Evolutionary conservation across 116 monocot species (phyloP), one percentile per base, ranked within the genome.

Genomic region (Trichopus zeylanicus): DNA sequence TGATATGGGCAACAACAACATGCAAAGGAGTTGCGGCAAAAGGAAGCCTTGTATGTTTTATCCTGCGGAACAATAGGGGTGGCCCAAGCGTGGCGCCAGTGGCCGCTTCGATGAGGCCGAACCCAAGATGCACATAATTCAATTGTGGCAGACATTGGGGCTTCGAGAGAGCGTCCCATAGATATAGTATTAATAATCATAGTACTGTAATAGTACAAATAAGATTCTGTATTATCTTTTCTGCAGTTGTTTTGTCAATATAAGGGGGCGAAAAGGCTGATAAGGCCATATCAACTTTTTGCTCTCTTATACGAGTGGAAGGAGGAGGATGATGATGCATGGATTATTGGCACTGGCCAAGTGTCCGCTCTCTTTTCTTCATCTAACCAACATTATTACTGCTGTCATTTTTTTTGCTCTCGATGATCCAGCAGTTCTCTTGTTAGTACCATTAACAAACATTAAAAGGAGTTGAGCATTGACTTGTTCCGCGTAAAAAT

Each of bases 201-300:
- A n/a, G n/a, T n/a, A n/a, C n/a, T n/a, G n/a, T n/a, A n/a, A n/a
- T n/a, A 18, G 13, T 42, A 16, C 18, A 42, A 42, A 42, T 42
- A 3, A 42, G 0, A 42, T 13, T 42, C n/a, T 42, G 39, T 42
- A n/a, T 1, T 13, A 42, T 13, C 13, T 42, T 13, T 42, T 15
- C 37, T 37, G 15, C 15, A 37, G 8, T 11, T 37, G 37, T 42
- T 42, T 42, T 10, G 13, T 3, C 13, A 42, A 13, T 16, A n/a
- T 42, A 42, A n/a, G 42, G 42, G 42, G 42, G 42, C 42, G n/a
- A 13, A 42, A 42, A 42, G 42, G 42, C n/a, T 42, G 42, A 42
- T 15, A 42, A 42, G 42, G 18, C 42, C n/a, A 42, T 42, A 42
- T n/a, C 13, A 13, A 9, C 42, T 42, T 42, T 53, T 28, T 53